Percentiles rank a stretch among this genome's conserved stretches.
These are phyloP conservation scores for Leptographium wingfieldii DNA, from an alignment of 2,329 filamentous ascomycete species.

Conservation along the genomic window DNA sequence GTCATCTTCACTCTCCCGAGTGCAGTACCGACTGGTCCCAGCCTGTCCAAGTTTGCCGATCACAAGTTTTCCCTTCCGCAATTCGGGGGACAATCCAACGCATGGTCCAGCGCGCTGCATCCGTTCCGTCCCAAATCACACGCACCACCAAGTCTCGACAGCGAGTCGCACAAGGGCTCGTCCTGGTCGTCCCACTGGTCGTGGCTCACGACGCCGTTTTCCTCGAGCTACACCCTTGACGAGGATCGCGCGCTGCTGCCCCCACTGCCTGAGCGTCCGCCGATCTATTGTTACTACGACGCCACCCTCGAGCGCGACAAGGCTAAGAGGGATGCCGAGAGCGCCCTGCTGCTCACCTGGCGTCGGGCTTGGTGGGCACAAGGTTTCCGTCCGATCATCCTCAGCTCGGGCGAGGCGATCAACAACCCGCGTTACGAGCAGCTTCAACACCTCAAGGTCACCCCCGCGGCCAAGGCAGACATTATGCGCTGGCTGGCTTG, in stretches of 20 bases:
- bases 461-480: slow-evolving; percentile 52
- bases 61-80: slow-evolving; percentile 37
- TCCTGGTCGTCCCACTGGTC: slow-evolving; percentile 84
- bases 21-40: slow-evolving; percentile 33
- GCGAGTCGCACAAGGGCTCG: slow-evolving; percentile 65
- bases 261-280: slow-evolving; percentile 53
- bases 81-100: slow-evolving; percentile 26
- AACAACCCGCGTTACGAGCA: slow-evolving; percentile 67
- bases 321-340: slow-evolving; percentile 58
- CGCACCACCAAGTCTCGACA: slow-evolving; percentile 58
- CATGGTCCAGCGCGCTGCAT: slow-evolving; percentile 39
- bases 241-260: slow-evolving; percentile 76
- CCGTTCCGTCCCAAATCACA: slow-evolving; percentile 61
- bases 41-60: slow-evolving; percentile 35
- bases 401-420: slow-evolving; percentile 69
- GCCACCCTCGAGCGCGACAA: slow-evolving; percentile 48
- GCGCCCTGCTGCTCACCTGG: slow-evolving; percentile 73
- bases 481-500: slow-evolving; percentile 83
- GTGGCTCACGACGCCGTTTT: slow-evolving; percentile 78
- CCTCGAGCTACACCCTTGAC: slow-evolving; percentile 64
- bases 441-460: slow-evolving; percentile 50
- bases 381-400: slow-evolving; percentile 74
- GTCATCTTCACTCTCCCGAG: slow-evolving; percentile 39
- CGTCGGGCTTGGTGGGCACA: slow-evolving; percentile 90
- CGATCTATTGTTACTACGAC: slow-evolving; percentile 89